Evolutionary conservation across 495 filamentous ascomycete species (phyloP).

Genomic region (Lophium mytilinum): DNA sequence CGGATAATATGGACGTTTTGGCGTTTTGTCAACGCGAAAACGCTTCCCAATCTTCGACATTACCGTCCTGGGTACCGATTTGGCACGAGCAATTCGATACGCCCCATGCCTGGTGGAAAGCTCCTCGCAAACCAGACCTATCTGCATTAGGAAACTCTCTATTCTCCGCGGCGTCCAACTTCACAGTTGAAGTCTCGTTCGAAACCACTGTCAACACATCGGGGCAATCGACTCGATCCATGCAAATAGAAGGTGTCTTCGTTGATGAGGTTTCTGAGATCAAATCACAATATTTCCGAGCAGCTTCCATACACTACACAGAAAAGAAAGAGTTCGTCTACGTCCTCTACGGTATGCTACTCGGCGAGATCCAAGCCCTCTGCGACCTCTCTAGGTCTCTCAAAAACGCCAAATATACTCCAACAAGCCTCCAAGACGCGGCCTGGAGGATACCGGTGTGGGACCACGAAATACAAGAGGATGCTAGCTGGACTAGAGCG

Average conservation of each 20-base stretch:
- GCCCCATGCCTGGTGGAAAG: neutral
- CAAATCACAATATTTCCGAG: neutral
- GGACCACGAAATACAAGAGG: neutral
- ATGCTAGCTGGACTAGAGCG: neutral
- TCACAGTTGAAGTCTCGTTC: neutral
- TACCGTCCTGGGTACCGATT: neutral
- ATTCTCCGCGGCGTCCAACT: neutral
- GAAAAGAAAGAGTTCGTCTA: too few relatives aligned
- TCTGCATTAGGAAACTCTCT: neutral
- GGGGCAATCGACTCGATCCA: neutral
- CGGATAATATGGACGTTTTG: neutral
- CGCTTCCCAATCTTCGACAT: neutral
- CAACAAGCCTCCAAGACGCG: neutral
- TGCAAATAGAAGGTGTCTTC: neutral
- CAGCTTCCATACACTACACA: neutral
- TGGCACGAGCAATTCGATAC: neutral
- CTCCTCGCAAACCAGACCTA: neutral
- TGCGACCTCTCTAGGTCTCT: neutral
- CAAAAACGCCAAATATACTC: neutral
- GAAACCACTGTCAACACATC: neutral
- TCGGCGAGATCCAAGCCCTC: neutral
- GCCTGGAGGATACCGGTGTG: neutral
- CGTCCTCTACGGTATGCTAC: neutral
- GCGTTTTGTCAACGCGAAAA: neutral
- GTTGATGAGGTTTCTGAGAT: neutral